Conservation (phyloP, 371 early-diverging fungal genomes). For the Saksenaea vasiformis region DNA sequence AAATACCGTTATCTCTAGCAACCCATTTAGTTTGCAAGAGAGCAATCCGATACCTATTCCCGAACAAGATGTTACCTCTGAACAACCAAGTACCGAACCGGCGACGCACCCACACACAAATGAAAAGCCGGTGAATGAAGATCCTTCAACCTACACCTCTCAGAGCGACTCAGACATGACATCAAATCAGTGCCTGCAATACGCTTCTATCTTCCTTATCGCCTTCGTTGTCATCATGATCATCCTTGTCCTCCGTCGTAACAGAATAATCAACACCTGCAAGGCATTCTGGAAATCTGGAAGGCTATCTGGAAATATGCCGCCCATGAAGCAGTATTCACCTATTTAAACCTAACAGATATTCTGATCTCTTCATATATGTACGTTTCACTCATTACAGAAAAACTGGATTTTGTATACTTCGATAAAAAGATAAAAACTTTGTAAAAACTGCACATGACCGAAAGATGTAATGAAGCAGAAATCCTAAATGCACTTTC, state of each 20-base stretch:
- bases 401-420: no score
- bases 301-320: not conserved
- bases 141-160: not conserved
- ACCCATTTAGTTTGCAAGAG: conserved; percentile 5
- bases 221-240: not conserved
- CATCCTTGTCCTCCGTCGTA: not conserved
- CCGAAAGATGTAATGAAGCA: no score
- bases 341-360: not conserved
- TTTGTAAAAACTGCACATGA: no score
- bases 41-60: not conserved
- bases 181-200: not conserved
- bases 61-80: not conserved
- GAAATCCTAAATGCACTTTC: no score
- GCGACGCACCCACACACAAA: not conserved
- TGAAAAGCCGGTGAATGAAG: not conserved
- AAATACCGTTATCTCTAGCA: conserved; percentile 15
- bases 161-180: not conserved
- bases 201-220: not conserved
- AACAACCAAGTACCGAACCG: not conserved
- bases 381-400: not conserved
- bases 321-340: not conserved
- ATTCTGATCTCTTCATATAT: not conserved
- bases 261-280: not conserved
- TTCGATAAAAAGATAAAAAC: no score
- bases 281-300: not conserved